Percentiles rank a stretch among this genome's conserved stretches.
Evolutionary conservation across 352 stramenopile species (phyloP).

Genomic region (Globisporangium nodosum): DNA sequence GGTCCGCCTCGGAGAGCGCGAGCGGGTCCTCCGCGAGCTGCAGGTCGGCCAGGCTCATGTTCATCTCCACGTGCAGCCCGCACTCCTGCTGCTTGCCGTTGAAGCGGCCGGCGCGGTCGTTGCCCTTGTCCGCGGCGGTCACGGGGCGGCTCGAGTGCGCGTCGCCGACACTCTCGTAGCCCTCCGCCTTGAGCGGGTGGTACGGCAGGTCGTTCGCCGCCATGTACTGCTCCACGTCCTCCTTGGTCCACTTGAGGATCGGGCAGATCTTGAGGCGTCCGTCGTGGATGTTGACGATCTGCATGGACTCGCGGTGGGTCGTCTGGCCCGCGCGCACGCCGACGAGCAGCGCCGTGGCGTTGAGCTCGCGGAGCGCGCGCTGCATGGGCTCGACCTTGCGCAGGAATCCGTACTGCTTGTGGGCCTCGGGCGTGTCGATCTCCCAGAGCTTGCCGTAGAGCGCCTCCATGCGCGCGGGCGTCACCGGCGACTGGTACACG

Average conservation of each 20-base stretch:
- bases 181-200: conserved; percentile 79
- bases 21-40: conserved; percentile 40
- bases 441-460: conserved; percentile 84
- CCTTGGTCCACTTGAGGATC: conserved; percentile 78
- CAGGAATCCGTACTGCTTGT: conserved; percentile 76
- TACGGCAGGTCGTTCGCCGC: conserved; percentile 54
- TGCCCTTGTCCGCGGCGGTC: conserved; percentile 45
- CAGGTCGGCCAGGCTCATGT: conserved; percentile 53
- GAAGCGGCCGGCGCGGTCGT: conserved; percentile 77
- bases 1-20: conserved; percentile 35
- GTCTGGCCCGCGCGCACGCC: conserved; percentile 81
- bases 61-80: conserved; percentile 74
- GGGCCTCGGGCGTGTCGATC: conserved; percentile 56
- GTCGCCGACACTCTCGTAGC: conserved; percentile 81
- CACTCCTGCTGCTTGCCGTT: conserved; percentile 80
- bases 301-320: conserved; percentile 57
- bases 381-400: conserved; percentile 88
- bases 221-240: conserved; percentile 78
- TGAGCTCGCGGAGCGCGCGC: conserved; percentile 52
- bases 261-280: conserved; percentile 82
- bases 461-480: conserved; percentile 77
- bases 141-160: conserved; percentile 82
- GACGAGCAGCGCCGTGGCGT: conserved; percentile 59
- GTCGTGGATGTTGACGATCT: conserved; percentile 75
- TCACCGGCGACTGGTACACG: conserved; percentile 73